These are phyloP conservation scores for Auricularia heimuer DNA, from an alignment of 768 basidiomycete species.

Conservation along the genomic window DNA sequence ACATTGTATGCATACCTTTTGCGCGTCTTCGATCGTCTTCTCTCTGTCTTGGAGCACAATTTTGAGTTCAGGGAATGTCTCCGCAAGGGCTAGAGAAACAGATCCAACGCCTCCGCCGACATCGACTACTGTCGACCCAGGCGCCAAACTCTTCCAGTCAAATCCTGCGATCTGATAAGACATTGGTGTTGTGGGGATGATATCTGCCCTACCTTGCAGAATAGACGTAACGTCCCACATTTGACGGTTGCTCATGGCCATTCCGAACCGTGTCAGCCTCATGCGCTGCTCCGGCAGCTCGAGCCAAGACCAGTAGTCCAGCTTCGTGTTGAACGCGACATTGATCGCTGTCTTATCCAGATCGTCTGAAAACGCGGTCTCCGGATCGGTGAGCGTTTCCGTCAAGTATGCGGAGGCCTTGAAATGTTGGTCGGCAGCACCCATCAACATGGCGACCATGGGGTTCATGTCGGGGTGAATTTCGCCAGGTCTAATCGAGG, in stretches of 20 bases:
- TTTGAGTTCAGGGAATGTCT: conserved; percentile 7
- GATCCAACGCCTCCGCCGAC: conserved; percentile 17
- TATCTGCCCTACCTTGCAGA: not conserved
- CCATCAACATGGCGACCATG: conserved; percentile 14
- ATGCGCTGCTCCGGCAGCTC: conserved; percentile 19
- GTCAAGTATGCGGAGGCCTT: conserved; percentile 15
- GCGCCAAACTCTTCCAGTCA: conserved; percentile 5
- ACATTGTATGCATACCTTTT: not conserved
- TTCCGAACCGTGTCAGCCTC: conserved; percentile 19
- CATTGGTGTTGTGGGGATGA: not conserved
- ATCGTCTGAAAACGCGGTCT: conserved; percentile 15
- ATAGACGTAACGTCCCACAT: not conserved
- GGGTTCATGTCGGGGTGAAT: conserved; percentile 16
- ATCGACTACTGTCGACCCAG: conserved; percentile 13
- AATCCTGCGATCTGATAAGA: not conserved
- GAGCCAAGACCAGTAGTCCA: conserved; percentile 20
- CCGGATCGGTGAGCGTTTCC: conserved; percentile 15
- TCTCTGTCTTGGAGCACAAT: conserved; percentile 15
- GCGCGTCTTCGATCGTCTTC: conserved; percentile 11
- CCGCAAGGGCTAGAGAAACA: conserved; percentile 8
- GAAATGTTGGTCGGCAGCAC: conserved; percentile 15
- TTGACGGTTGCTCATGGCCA: conserved; percentile 21
- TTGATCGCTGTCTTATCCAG: conserved; percentile 18
- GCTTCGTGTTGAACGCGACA: conserved; percentile 15
- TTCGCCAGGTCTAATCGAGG: conserved; percentile 5